These are phyloP conservation scores for Fistulinella staudtii DNA, from an alignment of 1,284 basidiomycete genomes.

Conservation along the genomic window DNA sequence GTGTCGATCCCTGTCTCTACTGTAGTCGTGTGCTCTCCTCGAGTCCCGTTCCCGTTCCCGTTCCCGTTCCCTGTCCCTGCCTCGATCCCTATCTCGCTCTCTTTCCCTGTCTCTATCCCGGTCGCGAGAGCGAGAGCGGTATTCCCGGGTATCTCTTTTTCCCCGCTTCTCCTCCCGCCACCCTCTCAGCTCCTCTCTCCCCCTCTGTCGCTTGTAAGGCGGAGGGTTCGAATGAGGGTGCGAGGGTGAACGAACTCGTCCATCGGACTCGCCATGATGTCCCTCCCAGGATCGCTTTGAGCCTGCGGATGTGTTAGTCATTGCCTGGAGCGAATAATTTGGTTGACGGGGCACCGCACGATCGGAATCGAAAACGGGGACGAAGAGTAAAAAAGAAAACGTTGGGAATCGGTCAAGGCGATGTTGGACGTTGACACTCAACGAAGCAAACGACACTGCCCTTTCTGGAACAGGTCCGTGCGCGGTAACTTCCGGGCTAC, in stretches of 20 bases:
- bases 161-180: conserved; percentile 35
- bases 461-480: conserved; percentile 10
- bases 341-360: conserved; percentile 80
- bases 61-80: conserved; percentile 7
- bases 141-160: conserved; percentile 31
- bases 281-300: conserved; percentile 73
- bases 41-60: conserved; percentile 18
- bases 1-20: conserved; percentile 37
- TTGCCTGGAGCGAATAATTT: conserved; percentile 46
- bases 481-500: background rate
- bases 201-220: conserved; percentile 47
- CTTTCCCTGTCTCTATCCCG: conserved; percentile 10
- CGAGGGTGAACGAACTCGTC: conserved; percentile 26
- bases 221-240: conserved; percentile 8
- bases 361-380: conserved; percentile 37
- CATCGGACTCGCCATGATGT: conserved; percentile 39
- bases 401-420: background rate
- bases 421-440: background rate
- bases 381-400: background rate
- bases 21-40: conserved; percentile 37
- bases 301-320: conserved; percentile 83
- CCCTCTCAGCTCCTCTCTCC: conserved; percentile 58
- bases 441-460: too few species aligned
- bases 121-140: conserved; percentile 28
- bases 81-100: conserved; percentile 4